These are phyloP conservation scores for Gnomoniopsis sp. DNA, from an alignment of 2,329 filamentous ascomycete species.

Conservation along the genomic window DNA sequence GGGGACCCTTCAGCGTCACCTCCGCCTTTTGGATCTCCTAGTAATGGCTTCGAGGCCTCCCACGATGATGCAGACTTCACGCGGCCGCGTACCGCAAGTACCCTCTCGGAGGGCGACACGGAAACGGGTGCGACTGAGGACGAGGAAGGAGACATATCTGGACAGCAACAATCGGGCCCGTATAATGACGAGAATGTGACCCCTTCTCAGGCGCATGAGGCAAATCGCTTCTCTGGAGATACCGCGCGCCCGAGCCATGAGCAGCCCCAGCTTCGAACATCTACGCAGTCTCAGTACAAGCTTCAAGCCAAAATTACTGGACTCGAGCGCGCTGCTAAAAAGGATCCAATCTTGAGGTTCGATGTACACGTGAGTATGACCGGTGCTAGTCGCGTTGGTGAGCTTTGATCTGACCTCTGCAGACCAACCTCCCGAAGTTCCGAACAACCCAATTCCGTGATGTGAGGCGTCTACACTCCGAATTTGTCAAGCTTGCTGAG, in stretches of 20 bases:
- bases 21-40: conserved; percentile 38
- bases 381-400: neutral
- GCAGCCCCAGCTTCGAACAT: conserved; percentile 51
- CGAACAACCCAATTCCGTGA: conserved; percentile 97
- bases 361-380: conserved; percentile 81
- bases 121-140: conserved; percentile 30
- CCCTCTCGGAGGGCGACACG: conserved; percentile 40
- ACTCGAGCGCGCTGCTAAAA: conserved; percentile 87
- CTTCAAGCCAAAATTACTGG: conserved; percentile 94
- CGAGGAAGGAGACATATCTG: conserved; percentile 25
- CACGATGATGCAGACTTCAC: conserved; percentile 32
- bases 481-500: conserved; percentile 94
- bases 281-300: conserved; percentile 69
- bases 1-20: conserved; percentile 38
- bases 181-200: conserved; percentile 10
- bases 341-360: conserved; percentile 91
- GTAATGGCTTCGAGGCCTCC: conserved; percentile 40
- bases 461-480: conserved; percentile 89
- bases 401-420: conserved; percentile 12
- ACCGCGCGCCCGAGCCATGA: conserved; percentile 26
- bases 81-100: conserved; percentile 45
- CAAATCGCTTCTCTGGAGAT: conserved; percentile 23
- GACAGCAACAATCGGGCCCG: conserved; percentile 8
- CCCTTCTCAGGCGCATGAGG: conserved; percentile 18
- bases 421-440: conserved; percentile 99